phyloP scores from a whole-genome alignment of 331 rosid genomes.

The Malus hybrid region DNA sequence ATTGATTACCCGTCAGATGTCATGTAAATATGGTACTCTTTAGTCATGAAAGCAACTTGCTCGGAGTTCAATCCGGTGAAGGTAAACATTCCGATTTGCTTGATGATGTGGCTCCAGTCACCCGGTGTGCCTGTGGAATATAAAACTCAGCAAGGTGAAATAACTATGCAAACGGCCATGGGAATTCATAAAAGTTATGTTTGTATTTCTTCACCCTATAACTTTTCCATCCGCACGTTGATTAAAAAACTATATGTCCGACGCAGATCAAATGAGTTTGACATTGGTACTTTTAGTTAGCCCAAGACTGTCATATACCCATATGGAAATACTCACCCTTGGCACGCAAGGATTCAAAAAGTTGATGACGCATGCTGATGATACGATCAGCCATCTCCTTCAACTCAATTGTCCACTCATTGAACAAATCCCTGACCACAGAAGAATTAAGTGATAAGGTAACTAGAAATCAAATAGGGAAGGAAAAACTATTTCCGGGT shows the following conservation, averaged over 20 bases:
- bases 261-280: background rate
- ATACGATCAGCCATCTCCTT: conserved; percentile 98
- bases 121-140: conserved; percentile 80
- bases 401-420: conserved; percentile 95
- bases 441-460: background rate
- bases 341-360: conserved; percentile 69
- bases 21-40: conserved; percentile 86
- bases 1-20: conserved; percentile 85
- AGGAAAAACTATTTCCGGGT: too few species aligned
- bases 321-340: conserved; percentile 46
- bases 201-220: background rate
- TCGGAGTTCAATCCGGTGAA: conserved; percentile 82
- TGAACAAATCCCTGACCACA: conserved; percentile 51
- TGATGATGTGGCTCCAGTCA: conserved; percentile 97
- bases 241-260: background rate
- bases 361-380: conserved; percentile 88
- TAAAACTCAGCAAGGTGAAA: background rate
- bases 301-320: background rate
- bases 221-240: background rate
- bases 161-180: background rate
- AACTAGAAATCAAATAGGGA: background rate
- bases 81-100: conserved; percentile 97
- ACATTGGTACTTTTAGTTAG: background rate
- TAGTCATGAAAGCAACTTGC: conserved; percentile 92
- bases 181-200: too few species aligned